Evolutionary conservation across 306 rosid species (phyloP), one percentile per base, ranked within the genome.

Genomic region (Fragaria ananassa): DNA sequence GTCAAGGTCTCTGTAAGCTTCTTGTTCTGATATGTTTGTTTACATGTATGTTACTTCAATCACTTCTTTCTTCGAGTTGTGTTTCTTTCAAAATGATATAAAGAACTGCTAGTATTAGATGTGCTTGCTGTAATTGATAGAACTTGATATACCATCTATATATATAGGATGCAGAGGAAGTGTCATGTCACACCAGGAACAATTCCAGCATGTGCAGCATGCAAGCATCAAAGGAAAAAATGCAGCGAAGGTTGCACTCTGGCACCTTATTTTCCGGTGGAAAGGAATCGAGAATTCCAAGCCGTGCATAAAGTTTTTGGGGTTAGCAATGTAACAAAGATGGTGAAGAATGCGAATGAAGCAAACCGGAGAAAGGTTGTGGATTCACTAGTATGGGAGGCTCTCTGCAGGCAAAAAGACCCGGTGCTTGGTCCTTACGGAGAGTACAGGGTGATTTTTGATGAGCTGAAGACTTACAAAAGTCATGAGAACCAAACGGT

Each of bases 341-440:
- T 94, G 78, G 86, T 92, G 50, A 90, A 61, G 68, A 72, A 62
- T 63, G 84, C 80, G 0, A 74, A 29, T 25, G 93, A 88, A 47
- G 88, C 78, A 1, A 88, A 88, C 9, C 75, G 89, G 68, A 72
- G 79, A 63, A 85, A 35, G 34, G 83, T 82, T 0, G 92, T 88
- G 66, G 96, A 92, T 45, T 94, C 98, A 1, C 71, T 94, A 46
- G 78, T 90, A 0, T 94, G 97, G 96, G 96, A 94, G 80, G 97
- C 98, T 65, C 39, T 68, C 18, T 90, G 95, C 47, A 81, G 98
- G 68, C 97, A 88, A 61, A 89, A 75, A 15, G 97, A 94, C 69
- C 96, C 97, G 1, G 81, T 91, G 41, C 63, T 75, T 45, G 97
- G 98, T 19, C 80, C 98, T 12, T 90, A 87, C 41, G 95, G 87